These are phyloP conservation scores for Medakamo hakoo DNA, from an alignment of 139 green algal genomes.

Conservation along the genomic window DNA sequence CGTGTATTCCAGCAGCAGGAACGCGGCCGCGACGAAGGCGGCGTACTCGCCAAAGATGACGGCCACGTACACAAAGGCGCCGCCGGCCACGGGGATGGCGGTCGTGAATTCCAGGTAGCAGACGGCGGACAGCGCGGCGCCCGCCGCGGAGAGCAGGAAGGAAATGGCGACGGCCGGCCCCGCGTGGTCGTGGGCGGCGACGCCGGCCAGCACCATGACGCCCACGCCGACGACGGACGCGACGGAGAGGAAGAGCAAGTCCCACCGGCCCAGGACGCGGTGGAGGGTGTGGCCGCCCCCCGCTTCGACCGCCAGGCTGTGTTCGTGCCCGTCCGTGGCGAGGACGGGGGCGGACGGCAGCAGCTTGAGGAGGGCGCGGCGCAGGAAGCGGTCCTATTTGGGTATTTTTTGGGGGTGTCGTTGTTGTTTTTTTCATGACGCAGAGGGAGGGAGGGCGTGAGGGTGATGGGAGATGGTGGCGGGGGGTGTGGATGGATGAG, in stretches of 20 bases:
- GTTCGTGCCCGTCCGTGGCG: too few relatives aligned
- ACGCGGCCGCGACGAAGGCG: conserved; percentile 44
- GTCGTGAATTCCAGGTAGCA: conserved; percentile 75
- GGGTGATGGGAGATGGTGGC: too few relatives aligned
- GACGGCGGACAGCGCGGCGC: conserved; percentile 60
- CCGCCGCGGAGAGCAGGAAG: conserved; percentile 36
- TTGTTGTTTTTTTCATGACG: too few relatives aligned
- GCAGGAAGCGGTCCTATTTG: too few relatives aligned
- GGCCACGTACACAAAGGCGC: conserved; percentile 65
- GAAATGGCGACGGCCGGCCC: conserved; percentile 43
- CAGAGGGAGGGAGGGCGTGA: too few relatives aligned
- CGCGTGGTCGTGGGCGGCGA: conserved; percentile 39
- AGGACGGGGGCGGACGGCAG: too few relatives aligned
- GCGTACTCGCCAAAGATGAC: conserved; percentile 60
- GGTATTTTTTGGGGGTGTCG: too few relatives aligned
- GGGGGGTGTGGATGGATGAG: too few relatives aligned
- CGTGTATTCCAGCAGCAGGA: conserved; percentile 74
- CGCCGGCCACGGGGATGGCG: conserved; percentile 49
- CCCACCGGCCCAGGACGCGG: conserved; percentile 4
- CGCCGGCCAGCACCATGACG: conserved; percentile 73
- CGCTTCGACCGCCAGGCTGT: not conserved
- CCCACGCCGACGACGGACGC: conserved; percentile 75
- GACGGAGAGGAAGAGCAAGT: conserved; percentile 53
- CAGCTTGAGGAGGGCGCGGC: too few relatives aligned
- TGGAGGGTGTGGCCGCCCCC: not conserved